Conservation (phyloP, 2,329 filamentous ascomycete genomes). For the Fusarium illudens region DNA sequence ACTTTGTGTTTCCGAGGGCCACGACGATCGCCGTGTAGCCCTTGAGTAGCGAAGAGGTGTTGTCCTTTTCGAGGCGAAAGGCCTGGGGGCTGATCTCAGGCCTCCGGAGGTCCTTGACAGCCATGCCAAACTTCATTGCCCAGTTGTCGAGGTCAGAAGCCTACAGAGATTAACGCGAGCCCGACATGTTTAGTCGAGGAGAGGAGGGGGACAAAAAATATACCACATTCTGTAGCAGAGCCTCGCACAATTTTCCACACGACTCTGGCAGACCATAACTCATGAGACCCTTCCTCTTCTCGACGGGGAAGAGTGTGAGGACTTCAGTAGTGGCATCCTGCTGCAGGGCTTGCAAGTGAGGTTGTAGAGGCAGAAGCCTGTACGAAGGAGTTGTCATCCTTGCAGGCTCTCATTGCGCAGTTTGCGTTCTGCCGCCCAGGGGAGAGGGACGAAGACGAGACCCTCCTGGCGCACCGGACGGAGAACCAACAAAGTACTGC, state of each 20-base stretch:
- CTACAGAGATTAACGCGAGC: constrained; percentile 19
- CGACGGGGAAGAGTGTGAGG: constrained; percentile 37
- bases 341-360: constrained; percentile 35
- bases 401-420: constrained; percentile 27
- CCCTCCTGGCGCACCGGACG: constrained; percentile 6
- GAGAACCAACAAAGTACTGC: constrained; percentile 12
- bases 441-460: constrained; percentile 7
- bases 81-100: constrained; percentile 40
- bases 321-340: constrained; percentile 41
- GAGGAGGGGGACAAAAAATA: constrained; percentile 5
- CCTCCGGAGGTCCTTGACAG: constrained; percentile 35
- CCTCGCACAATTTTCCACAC: constrained; percentile 34
- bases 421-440: constrained; percentile 16
- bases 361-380: constrained; percentile 37
- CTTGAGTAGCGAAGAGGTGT: constrained; percentile 39
- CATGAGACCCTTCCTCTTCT: constrained; percentile 37
- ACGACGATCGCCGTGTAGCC: constrained; percentile 40
- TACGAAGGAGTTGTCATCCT: constrained; percentile 40
- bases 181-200: neutral
- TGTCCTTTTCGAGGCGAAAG: constrained; percentile 40
- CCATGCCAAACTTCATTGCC: constrained; percentile 36
- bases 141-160: constrained; percentile 36
- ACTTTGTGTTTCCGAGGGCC: constrained; percentile 39
- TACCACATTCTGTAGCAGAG: constrained; percentile 38
- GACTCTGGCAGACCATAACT: constrained; percentile 40